Evolutionary conservation across 2,329 filamentous ascomycete genomes (phyloP).

Genomic region (Plenodomus lindquistii): DNA sequence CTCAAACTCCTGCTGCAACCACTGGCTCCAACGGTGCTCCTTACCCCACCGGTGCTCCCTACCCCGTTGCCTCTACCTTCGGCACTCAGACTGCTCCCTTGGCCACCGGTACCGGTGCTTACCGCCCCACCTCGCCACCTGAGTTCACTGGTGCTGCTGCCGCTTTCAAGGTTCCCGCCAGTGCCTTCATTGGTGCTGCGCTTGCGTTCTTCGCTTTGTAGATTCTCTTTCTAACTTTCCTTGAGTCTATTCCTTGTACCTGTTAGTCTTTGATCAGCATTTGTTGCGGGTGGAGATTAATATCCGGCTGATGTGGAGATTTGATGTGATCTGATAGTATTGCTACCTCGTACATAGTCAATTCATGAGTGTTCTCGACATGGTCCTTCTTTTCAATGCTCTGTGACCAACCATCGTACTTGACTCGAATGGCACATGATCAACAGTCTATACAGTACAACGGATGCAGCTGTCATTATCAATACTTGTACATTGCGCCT

Average conservation of each 20-base stretch:
- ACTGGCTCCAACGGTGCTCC: constrained; percentile 9
- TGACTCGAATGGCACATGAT: no score
- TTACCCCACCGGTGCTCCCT: constrained; percentile 14
- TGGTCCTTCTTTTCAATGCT: no score
- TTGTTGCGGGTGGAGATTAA: neutral
- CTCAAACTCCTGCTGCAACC: constrained; percentile 33
- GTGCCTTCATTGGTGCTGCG: constrained; percentile 32
- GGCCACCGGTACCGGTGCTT: constrained; percentile 31
- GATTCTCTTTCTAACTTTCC: no score
- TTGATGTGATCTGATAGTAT: neutral
- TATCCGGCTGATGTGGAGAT: neutral
- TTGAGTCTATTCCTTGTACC: neutral
- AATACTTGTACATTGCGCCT: no score
- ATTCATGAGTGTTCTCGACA: no score
- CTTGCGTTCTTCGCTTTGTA: constrained; percentile 42
- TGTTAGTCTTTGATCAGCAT: neutral
- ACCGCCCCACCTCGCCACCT: constrained; percentile 22
- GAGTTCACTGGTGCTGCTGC: constrained; percentile 43
- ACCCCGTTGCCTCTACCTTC: constrained; percentile 30
- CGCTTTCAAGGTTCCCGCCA: constrained; percentile 23
- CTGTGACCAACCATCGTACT: no score
- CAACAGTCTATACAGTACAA: no score
- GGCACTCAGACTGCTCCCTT: constrained; percentile 26
- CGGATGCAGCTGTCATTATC: no score
- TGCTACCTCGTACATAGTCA: neutral